These are phyloP conservation scores for Isoetes taiwanensis DNA, from an alignment of 75 land plant species.

Conservation along the genomic window DNA sequence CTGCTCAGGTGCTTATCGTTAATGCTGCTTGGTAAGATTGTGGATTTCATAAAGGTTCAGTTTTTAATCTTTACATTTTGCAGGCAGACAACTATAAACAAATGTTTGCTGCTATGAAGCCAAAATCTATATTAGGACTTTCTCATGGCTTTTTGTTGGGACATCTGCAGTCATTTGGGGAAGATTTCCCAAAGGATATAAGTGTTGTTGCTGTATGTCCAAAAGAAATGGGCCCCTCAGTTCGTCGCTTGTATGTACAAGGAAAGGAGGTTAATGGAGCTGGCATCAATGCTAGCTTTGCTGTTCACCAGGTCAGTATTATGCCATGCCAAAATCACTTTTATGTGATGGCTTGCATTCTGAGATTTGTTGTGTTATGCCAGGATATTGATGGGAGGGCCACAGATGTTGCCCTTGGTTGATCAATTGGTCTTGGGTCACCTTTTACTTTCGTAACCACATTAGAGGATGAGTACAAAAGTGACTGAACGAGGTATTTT, in stretches of 20 bases:
- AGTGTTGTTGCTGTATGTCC: conserved; percentile 98
- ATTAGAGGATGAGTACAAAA: conserved; percentile 84
- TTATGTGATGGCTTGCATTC: too few species aligned
- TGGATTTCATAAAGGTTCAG: too few species aligned
- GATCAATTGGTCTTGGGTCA: conserved; percentile 86
- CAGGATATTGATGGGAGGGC: conserved; percentile 95
- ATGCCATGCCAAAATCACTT: too few species aligned
- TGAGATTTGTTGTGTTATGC: background rate
- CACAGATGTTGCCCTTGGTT: conserved; percentile 85
- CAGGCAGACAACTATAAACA: conserved; percentile 90
- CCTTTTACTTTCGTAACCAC: conserved; percentile 91
- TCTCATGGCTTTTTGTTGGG: conserved; percentile 96
- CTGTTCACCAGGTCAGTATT: conserved; percentile 81
- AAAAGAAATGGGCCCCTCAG: conserved; percentile 97
- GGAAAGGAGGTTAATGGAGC: conserved; percentile 99
- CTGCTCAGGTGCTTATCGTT: conserved; percentile 99
- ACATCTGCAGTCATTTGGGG: conserved; percentile 76
- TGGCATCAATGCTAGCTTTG: conserved; percentile 95
- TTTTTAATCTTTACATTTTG: too few species aligned
- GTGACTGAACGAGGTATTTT: too few species aligned
- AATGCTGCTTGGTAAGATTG: too few species aligned
- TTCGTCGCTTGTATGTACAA: conserved; percentile 89
- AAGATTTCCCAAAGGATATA: conserved; percentile 77
- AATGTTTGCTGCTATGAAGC: conserved; percentile 89
- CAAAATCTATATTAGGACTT: conserved; percentile 79